phyloP scores from a whole-genome alignment of 371 early-diverging fungal species.

The Apophysomyces elegans region DNA sequence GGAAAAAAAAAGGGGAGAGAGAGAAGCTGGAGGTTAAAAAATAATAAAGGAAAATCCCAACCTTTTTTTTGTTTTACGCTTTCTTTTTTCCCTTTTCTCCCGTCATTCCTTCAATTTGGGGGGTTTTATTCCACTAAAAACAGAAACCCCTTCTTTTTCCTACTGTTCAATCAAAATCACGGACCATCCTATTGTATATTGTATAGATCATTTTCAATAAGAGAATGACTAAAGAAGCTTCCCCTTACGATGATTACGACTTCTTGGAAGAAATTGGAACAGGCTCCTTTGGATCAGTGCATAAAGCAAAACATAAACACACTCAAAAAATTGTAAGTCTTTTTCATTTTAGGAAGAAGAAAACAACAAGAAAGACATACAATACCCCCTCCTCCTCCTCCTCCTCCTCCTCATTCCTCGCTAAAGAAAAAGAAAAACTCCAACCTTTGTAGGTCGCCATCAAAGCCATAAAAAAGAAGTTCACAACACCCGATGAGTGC shows the following conservation, averaged over 20 bases:
- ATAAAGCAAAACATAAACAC: conserved; percentile 69
- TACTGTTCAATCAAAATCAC: background rate
- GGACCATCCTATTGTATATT: conserved; percentile 9
- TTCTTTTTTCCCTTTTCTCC: background rate
- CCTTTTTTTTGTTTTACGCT: background rate
- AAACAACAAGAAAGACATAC: background rate
- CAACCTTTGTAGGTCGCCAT: conserved; percentile 78
- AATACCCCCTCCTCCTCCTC: background rate
- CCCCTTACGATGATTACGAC: conserved; percentile 64
- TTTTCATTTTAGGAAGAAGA: background rate
- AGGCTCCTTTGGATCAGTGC: conserved; percentile 92
- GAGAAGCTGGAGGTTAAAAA: background rate
- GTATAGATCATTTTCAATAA: background rate
- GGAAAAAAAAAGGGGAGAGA: too few relatives aligned
- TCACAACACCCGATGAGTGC: conserved; percentile 74
- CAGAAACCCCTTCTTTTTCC: background rate
- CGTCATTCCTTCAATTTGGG: background rate
- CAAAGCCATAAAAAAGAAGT: conserved; percentile 93
- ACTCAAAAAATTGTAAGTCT: conserved; percentile 72
- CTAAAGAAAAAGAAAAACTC: background rate
- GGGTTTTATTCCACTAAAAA: conserved; percentile 1
- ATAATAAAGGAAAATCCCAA: background rate
- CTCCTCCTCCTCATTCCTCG: background rate
- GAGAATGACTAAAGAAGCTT: conserved; percentile 25
- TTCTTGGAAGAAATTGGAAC: conserved; percentile 81